phyloP scores from a whole-genome alignment of 306 rosid genomes.

The Nissolia schottii region DNA sequence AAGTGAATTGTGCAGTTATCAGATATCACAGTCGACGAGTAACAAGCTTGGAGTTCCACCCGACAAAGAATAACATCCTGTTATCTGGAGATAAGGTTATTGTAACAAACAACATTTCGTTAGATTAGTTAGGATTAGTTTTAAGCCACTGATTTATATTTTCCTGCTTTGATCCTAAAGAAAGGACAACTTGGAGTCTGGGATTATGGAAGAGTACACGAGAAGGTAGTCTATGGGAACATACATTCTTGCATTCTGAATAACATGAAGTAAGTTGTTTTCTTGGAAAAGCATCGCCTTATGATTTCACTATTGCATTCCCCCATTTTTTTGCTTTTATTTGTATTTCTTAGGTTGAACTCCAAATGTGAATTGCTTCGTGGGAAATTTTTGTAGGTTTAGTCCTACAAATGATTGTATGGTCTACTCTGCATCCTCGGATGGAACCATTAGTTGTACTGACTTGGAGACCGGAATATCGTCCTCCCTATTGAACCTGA shows the following conservation, averaged over 20 bases:
- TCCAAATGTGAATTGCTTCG: conserved; percentile 2
- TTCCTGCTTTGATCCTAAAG: conserved; percentile 37
- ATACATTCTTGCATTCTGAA: conserved; percentile 79
- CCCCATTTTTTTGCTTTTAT: background rate
- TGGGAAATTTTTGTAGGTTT: conserved; percentile 53
- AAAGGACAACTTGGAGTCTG: conserved; percentile 99
- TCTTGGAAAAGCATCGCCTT: background rate
- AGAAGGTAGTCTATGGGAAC: conserved; percentile 74
- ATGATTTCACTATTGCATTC: background rate
- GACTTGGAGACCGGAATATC: conserved; percentile 92
- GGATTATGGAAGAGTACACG: conserved; percentile 79
- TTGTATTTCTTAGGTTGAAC: background rate
- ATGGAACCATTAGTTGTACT: conserved; percentile 74
- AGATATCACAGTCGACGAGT: conserved; percentile 88
- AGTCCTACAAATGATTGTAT: conserved; percentile 65
- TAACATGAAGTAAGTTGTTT: conserved; percentile 72
- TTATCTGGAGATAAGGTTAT: conserved; percentile 93
- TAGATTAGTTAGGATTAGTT: background rate
- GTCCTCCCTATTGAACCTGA: conserved; percentile 57
- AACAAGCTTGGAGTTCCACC: conserved; percentile 91
- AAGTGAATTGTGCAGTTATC: conserved; percentile 82
- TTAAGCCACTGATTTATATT: conserved; percentile 12
- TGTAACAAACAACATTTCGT: background rate
- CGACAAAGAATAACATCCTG: conserved; percentile 77
- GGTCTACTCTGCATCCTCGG: conserved; percentile 84